Base-by-base conservation (phyloP, 108 stramenopile genomes). In the Discostella stelligeroides region DNA sequence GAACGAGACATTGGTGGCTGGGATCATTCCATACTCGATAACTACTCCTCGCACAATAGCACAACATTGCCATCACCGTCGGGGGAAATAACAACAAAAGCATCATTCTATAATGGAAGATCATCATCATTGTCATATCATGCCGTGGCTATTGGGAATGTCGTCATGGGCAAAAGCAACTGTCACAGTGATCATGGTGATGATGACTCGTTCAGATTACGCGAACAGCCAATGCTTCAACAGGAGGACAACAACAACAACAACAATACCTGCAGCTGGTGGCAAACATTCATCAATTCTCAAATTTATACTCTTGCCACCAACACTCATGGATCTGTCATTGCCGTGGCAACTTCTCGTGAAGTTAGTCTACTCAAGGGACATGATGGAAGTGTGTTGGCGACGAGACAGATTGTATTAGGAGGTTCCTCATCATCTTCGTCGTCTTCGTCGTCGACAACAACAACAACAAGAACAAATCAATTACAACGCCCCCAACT, bases 291-390 rank as follows among this genome's bases (percentile, higher is more conserved):
- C 57, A 82, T 66, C 77, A 80, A 83, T 79, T 71, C 24, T 55
- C 80, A 60, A 47, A 66, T 66, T 72, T 62, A 68, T n/a, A 50
- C 67, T 17, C 54, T 91, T 15, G 66, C 75, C 0, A 85, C 88
- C 54, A 89, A 87, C 60, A 13, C 17, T 6, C 72, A 67, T 43
- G 90, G 90, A 27, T 69, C 78, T 10, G 58, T 91, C 56, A 66
- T 91, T 38, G 90, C 81, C 18, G 82, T 75, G 7, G 64, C 90
- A 7, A 85, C 85, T 14, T 69, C 71, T 17, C 83, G 57, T 39
- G 79, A 85, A n/a, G 79, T 91, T 21, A 79, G 85, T 7, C 63
- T 91, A 10, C 25, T 91, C 10, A 62, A 80, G 47, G 90, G 88
- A 37, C 17, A 45, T 14, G 88, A 91, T 79, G 90, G 90, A 15